Evolutionary conservation across 2,329 filamentous ascomycete species (phyloP).

Genomic region (Cladosporium austrohemisphaericum): DNA sequence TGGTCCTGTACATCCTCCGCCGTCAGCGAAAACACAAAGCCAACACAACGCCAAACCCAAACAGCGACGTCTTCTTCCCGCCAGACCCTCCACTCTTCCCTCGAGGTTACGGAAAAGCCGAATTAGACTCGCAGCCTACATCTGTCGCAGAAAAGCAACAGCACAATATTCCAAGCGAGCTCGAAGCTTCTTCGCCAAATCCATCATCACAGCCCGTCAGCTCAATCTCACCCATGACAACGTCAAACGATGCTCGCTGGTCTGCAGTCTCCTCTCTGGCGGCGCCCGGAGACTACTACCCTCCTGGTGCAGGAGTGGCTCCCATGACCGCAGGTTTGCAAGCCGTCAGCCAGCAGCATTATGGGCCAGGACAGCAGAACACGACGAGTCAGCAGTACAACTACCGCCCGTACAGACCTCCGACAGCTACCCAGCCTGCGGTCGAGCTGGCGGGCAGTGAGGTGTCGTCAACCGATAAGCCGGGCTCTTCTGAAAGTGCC

Average conservation of each 20-base stretch:
- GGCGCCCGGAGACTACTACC: neutral
- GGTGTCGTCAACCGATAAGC: too few species aligned
- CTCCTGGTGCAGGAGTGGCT: neutral
- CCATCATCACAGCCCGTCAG: neutral
- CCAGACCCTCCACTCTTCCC: neutral
- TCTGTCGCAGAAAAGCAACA: neutral
- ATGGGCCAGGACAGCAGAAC: neutral
- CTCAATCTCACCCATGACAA: neutral
- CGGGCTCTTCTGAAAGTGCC: too few species aligned
- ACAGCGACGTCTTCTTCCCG: neutral
- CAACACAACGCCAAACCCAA: neutral
- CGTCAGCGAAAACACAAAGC: neutral
- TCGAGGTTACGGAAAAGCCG: neutral
- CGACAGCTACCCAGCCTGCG: neutral
- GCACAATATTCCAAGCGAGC: neutral
- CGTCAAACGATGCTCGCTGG: neutral
- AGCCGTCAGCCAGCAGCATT: conserved; percentile 6
- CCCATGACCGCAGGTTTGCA: neutral
- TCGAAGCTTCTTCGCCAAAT: neutral
- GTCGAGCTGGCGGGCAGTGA: neutral
- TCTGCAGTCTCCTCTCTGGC: neutral
- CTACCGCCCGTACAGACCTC: neutral
- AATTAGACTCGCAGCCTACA: neutral
- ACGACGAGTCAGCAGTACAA: neutral
- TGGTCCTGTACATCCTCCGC: neutral